These are phyloP conservation scores for Aureobasidium sp. DNA, from an alignment of 2,329 filamentous ascomycete genomes.

Conservation along the genomic window DNA sequence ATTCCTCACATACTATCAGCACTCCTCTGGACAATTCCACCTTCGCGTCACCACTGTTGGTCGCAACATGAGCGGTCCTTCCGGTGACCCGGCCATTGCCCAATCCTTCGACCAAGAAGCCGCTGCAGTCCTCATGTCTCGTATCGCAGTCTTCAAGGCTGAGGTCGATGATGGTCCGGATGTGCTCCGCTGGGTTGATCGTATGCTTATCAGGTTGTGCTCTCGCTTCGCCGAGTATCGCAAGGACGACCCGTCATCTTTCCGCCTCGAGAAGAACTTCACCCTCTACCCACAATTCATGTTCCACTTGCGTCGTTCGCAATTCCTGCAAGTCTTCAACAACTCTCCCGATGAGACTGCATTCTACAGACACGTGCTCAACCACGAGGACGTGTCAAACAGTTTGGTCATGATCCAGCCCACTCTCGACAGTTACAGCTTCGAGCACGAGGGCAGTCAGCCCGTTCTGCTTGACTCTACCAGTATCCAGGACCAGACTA, in stretches of 20 bases:
- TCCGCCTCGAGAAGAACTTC: conserved; percentile 97
- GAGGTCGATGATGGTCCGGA: conserved; percentile 99
- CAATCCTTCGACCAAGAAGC: conserved; percentile 99
- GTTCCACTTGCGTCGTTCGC: conserved; percentile 95
- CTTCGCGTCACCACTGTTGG: conserved; percentile 91
- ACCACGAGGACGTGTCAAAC: conserved; percentile 95
- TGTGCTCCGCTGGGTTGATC: conserved; percentile 93
- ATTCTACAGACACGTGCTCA: conserved; percentile 95
- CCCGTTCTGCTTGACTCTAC: conserved; percentile 95
- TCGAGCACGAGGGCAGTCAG: conserved; percentile 86
- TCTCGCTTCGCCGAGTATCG: conserved; percentile 95
- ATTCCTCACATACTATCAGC: conserved; percentile 97
- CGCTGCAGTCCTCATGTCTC: conserved; percentile 95
- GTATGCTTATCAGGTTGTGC: conserved; percentile 95
- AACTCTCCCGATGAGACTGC: conserved; percentile 98
- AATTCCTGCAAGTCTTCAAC: conserved; percentile 98
- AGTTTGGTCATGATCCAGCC: conserved; percentile 99
- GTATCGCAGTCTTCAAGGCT: conserved; percentile 97
- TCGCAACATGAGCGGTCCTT: conserved; percentile 82
- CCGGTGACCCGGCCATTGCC: conserved; percentile 87
- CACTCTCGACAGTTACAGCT: conserved; percentile 92
- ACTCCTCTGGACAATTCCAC: conserved; percentile 93
- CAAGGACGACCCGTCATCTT: conserved; percentile 96
- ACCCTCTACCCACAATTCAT: conserved; percentile 98
- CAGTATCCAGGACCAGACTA: conserved; percentile 89